Evolutionary conservation across 2,329 filamentous ascomycete species (phyloP).

Genomic region (Ophiostoma perfectum): DNA sequence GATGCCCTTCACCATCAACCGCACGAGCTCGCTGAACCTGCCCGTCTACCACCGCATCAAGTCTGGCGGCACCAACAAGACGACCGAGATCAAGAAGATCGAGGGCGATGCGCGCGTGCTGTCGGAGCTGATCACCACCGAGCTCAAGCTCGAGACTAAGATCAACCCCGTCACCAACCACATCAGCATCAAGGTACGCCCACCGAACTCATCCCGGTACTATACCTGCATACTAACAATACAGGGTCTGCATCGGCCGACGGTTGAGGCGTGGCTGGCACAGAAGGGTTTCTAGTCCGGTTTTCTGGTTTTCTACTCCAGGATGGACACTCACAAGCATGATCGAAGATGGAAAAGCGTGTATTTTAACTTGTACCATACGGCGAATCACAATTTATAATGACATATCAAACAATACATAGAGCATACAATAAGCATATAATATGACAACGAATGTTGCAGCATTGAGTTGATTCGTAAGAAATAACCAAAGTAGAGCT

Average conservation of each 20-base stretch:
- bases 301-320: not conserved
- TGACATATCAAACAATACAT: not conserved
- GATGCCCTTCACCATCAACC: slow-evolving; percentile 59
- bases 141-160: slow-evolving; percentile 52
- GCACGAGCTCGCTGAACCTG: slow-evolving; percentile 64
- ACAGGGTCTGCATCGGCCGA: slow-evolving; percentile 13
- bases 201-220: too few relatives aligned
- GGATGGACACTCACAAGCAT: not conserved
- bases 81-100: slow-evolving; percentile 73
- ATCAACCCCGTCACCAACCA: slow-evolving; percentile 62
- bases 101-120: slow-evolving; percentile 65
- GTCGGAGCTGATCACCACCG: slow-evolving; percentile 55
- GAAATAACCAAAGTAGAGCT: not conserved
- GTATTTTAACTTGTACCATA: slow-evolving; percentile 14
- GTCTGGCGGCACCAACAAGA: slow-evolving; percentile 67
- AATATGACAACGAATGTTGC: too few relatives aligned
- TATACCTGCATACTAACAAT: not conserved
- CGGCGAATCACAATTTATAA: not conserved
- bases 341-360: not conserved
- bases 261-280: slow-evolving; percentile 13
- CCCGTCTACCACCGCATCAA: slow-evolving; percentile 72
- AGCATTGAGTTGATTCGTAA: not conserved
- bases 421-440: not conserved
- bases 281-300: slow-evolving; percentile 10
- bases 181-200: slow-evolving; percentile 63